Conservation (phyloP, 805 yeast species). For the Cyberlindnera veronae region DNA sequence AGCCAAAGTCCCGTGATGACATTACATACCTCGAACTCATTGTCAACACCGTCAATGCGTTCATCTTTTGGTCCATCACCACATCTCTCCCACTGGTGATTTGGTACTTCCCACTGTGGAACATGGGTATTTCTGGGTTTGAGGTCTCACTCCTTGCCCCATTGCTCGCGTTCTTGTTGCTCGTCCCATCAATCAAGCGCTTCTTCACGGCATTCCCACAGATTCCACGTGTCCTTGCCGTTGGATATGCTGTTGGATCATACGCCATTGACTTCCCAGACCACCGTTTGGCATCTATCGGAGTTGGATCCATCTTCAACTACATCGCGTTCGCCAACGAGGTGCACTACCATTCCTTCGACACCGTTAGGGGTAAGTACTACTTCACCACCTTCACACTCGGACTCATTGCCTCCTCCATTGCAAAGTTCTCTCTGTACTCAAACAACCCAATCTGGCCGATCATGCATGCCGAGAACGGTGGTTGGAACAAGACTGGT, state of each 20-base stretch:
- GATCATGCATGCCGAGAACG: conserved; percentile 77
- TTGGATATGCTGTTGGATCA: conserved; percentile 70
- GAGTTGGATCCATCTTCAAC: conserved; percentile 64
- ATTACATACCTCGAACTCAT: conserved; percentile 35
- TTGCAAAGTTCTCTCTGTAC: conserved; percentile 69
- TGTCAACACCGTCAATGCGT: conserved; percentile 56
- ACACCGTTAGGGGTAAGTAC: conserved; percentile 22
- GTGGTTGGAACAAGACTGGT: conserved; percentile 80
- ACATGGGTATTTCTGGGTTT: conserved; percentile 95
- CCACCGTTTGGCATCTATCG: conserved; percentile 57
- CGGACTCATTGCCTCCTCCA: conserved; percentile 72
- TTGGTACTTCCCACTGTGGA: conserved; percentile 98
- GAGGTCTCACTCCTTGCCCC: conserved; percentile 66
- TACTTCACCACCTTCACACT: conserved; percentile 53
- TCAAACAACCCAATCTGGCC: conserved; percentile 98
- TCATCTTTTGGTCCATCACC: conserved; percentile 78
- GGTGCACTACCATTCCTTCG: conserved; percentile 26
- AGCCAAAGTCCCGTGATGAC: conserved; percentile 25
- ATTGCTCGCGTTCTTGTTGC: conserved; percentile 55
- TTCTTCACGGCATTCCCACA: conserved; percentile 45
- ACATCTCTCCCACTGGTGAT: conserved; percentile 82
- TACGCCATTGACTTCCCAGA: conserved; percentile 68
- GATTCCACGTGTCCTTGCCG: conserved; percentile 51
- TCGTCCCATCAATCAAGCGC: conserved; percentile 40
- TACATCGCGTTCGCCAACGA: conserved; percentile 49